A percentile compares a stretch with the other conserved stretches of the same genome.
Evolutionary conservation across 2,329 filamentous ascomycete genomes (phyloP).

Genomic region (Pestalotiopsis sp.): DNA sequence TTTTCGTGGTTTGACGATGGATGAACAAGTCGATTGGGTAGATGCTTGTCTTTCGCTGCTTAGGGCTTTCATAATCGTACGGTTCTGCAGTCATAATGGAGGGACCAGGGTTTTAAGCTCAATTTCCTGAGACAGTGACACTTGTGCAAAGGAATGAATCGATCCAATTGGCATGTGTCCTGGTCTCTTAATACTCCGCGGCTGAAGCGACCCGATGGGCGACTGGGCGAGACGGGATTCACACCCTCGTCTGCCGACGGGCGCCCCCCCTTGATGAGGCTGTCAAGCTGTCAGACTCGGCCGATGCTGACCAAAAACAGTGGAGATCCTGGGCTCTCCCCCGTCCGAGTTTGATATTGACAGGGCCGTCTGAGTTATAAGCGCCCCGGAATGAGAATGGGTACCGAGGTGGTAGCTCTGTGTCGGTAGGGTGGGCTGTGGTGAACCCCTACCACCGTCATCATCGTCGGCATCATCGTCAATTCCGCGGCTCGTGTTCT

Average conservation of each 20-base stretch:
- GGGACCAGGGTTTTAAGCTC: background rate
- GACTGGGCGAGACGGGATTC: background rate
- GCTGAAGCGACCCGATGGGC: background rate
- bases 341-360: background rate
- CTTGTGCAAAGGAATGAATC: background rate
- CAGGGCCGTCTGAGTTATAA: constrained; percentile 12
- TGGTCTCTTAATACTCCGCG: background rate
- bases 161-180: background rate
- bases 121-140: background rate
- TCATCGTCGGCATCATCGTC: background rate
- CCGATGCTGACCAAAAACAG: constrained; percentile 11
- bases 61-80: background rate
- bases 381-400: background rate
- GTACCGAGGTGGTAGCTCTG: background rate
- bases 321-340: no score
- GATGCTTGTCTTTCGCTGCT: background rate
- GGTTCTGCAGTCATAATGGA: background rate
- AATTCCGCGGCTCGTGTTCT: background rate
- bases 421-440: background rate
- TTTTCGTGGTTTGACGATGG: background rate
- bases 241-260: constrained; percentile 11
- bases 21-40: background rate
- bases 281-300: constrained; percentile 24
- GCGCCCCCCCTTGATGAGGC: constrained; percentile 11
- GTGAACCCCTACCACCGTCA: background rate